Conservation (phyloP, 192 early-diverging fungal genomes). For the Phlyctochytrium planicorne region DNA sequence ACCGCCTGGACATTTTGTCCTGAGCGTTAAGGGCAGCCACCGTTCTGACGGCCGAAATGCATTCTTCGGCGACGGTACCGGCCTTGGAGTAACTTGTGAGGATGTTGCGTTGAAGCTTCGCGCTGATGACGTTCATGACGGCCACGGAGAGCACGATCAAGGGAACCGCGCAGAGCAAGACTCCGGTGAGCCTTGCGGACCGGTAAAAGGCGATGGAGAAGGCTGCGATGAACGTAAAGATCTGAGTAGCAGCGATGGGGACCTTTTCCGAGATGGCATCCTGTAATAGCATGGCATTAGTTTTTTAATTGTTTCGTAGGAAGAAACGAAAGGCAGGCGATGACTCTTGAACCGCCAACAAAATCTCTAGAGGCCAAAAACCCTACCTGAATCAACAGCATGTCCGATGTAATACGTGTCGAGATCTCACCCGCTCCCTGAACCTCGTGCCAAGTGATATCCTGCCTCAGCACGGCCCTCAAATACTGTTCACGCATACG, state of each 20-base stretch:
- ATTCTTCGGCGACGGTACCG: constrained; percentile 47
- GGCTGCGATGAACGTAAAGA: constrained; percentile 65
- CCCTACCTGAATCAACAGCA: constrained; percentile 83
- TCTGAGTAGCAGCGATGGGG: constrained; percentile 57
- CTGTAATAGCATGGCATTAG: no score
- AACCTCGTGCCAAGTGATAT: constrained; percentile 84
- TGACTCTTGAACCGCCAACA: constrained; percentile 39
- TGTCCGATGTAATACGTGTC: constrained; percentile 83
- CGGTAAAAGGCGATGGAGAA: constrained; percentile 71
- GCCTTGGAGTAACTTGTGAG: constrained; percentile 32
- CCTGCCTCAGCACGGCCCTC: constrained; percentile 76
- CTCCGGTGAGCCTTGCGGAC: constrained; percentile 75
- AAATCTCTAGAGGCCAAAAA: no score
- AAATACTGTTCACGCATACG: constrained; percentile 77
- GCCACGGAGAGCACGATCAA: constrained; percentile 54
- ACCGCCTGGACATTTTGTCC: constrained; percentile 24
- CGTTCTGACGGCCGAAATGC: constrained; percentile 41
- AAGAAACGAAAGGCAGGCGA: not conserved
- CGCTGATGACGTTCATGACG: constrained; percentile 24
- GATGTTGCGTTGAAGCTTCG: constrained; percentile 32
- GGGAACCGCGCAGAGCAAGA: constrained; percentile 76
- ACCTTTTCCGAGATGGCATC: constrained; percentile 85
- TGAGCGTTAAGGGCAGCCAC: constrained; percentile 43
- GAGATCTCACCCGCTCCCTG: constrained; percentile 76
- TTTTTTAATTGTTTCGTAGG: constrained; percentile 46